These are phyloP conservation scores for Tetracentron sinense DNA, from an alignment of 164 flowering plant genomes.

Conservation along the genomic window DNA sequence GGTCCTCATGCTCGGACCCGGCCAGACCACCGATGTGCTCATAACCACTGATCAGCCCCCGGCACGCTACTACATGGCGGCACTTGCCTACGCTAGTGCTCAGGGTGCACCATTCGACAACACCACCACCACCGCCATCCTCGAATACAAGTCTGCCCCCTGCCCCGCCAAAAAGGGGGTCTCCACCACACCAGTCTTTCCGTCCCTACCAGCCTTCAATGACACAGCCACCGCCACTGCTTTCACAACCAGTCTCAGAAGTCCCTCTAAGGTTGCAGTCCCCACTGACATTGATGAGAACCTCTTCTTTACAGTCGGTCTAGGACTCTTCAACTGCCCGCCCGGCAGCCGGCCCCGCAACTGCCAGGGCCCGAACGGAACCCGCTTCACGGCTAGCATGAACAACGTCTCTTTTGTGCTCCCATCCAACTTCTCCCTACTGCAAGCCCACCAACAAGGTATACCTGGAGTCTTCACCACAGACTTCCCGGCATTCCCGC, in stretches of 20 bases:
- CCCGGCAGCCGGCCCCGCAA: conserved; percentile 22
- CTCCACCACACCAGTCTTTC: conserved; percentile 33
- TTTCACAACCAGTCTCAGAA: conserved; percentile 38
- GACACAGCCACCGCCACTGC: conserved; percentile 62
- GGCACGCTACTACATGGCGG: conserved; percentile 83
- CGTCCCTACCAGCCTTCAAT: conserved; percentile 61
- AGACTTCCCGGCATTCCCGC: conserved; percentile 70
- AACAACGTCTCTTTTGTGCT: conserved; percentile 80
- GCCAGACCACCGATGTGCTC: conserved; percentile 82
- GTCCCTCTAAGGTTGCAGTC: conserved; percentile 32
- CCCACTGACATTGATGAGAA: conserved; percentile 50
- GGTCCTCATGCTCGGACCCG: conserved; percentile 80
- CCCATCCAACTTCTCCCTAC: conserved; percentile 61
- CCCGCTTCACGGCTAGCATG: conserved; percentile 87
- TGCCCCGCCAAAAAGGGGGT: conserved; percentile 18
- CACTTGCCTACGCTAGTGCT: conserved; percentile 60
- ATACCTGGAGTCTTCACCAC: conserved; percentile 63
- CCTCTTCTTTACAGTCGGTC: conserved; percentile 72
- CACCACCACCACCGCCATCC: conserved; percentile 86
- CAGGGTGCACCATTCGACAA: conserved; percentile 68
- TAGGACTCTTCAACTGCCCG: conserved; percentile 66
- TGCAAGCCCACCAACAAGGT: conserved; percentile 61
- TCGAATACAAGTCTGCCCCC: conserved; percentile 50
- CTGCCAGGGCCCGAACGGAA: conserved; percentile 68
- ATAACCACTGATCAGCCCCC: conserved; percentile 70